Evolutionary conservation across 1,139 yeast species (phyloP).

Genomic region (Candida mesenterica): DNA sequence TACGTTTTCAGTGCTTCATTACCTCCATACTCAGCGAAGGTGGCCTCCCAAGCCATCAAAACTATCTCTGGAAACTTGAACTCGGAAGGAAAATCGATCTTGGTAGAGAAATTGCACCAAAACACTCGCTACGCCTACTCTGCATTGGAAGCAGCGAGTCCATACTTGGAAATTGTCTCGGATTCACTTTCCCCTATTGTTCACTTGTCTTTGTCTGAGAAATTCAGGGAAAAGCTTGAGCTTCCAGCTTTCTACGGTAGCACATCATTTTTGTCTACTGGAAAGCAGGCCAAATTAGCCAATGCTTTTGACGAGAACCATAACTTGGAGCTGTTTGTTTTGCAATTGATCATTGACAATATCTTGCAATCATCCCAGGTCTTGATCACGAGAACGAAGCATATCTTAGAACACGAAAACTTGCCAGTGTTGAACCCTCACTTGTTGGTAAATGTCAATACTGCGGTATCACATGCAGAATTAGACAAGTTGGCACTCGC

Average conservation of each 20-base stretch:
- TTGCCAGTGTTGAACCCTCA: conserved; percentile 72
- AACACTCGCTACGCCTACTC: conserved; percentile 21
- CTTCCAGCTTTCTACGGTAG: conserved; percentile 52
- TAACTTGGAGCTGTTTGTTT: conserved; percentile 59
- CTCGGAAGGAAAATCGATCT: conserved; percentile 30
- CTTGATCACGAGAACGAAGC: conserved; percentile 67
- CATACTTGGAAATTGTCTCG: conserved; percentile 51
- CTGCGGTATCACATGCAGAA: conserved; percentile 55
- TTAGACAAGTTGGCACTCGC: conserved; percentile 25
- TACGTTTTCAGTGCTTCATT: conserved; percentile 93
- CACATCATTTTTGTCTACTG: conserved; percentile 35
- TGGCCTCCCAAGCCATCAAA: conserved; percentile 60
- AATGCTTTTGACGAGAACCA: conserved; percentile 42
- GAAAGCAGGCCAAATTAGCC: conserved; percentile 34
- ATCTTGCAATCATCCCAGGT: conserved; percentile 51
- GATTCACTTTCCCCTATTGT: conserved; percentile 62
- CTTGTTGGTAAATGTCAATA: conserved; percentile 59
- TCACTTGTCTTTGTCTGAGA: conserved; percentile 53
- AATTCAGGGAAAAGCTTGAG: conserved; percentile 39
- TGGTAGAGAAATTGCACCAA: conserved; percentile 29
- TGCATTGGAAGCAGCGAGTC: conserved; percentile 15
- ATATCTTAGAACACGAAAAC: conserved; percentile 70
- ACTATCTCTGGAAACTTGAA: conserved; percentile 34
- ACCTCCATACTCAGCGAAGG: conserved; percentile 86
- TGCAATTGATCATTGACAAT: conserved; percentile 62